Evolutionary conservation across 148 eudicot genomes (phyloP).

Genomic region (Suaeda aralocaspica): DNA sequence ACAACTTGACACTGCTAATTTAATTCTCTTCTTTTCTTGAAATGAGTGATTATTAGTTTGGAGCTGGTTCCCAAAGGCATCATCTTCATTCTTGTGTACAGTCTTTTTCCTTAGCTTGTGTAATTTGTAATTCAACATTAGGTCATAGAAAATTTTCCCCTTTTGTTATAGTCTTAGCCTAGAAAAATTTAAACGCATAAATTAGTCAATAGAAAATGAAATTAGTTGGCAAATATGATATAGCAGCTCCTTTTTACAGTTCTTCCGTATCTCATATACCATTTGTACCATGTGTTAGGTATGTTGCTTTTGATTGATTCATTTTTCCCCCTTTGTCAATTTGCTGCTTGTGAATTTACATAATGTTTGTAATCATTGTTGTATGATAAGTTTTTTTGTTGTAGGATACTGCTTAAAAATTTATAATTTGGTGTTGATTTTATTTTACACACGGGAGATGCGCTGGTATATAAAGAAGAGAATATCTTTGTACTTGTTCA

Average conservation of each 20-base stretch:
- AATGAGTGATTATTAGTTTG: slow-evolving; percentile 25
- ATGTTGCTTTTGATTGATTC: too few species aligned
- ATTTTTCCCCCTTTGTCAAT: too few species aligned
- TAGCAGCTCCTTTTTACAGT: not conserved
- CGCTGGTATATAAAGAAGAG: too few species aligned
- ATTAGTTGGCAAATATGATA: slow-evolving; percentile 9
- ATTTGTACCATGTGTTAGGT: not conserved
- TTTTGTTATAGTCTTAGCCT: not conserved
- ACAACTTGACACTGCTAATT: slow-evolving; percentile 30
- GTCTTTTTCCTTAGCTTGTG: slow-evolving; percentile 35
- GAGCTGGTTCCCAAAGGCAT: slow-evolving; percentile 24
- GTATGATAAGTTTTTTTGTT: too few species aligned
- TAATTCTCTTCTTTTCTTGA: slow-evolving; percentile 9
- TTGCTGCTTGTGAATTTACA: too few species aligned
- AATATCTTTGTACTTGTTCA: too few species aligned
- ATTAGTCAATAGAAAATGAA: slow-evolving; percentile 8
- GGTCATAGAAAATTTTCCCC: slow-evolving; percentile 21
- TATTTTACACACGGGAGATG: too few species aligned
- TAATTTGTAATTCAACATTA: slow-evolving; percentile 45
- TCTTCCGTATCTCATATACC: not conserved
- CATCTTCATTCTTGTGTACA: slow-evolving; percentile 79
- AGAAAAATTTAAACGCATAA: slow-evolving; percentile 5
- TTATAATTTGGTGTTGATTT: too few species aligned
- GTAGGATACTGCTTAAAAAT: too few species aligned
- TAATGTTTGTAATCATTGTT: too few species aligned